Percentiles rank a stretch among this genome's conserved stretches.
These are phyloP conservation scores for Kregervanrija delftensis DNA, from an alignment of 805 yeast genomes.

Conservation along the genomic window DNA sequence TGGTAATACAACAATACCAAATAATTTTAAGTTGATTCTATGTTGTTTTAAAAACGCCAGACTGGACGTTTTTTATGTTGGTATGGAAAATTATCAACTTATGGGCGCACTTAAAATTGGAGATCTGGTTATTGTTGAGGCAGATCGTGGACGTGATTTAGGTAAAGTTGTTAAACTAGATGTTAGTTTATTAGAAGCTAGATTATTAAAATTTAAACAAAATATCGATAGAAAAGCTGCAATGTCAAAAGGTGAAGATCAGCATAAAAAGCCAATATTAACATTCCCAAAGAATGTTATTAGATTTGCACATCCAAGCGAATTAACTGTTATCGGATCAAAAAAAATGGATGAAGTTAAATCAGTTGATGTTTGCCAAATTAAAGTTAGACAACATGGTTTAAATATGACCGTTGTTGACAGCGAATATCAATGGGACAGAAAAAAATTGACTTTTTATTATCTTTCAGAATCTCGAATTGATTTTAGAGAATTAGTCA, in stretches of 20 bases:
- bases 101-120: constrained; percentile 36
- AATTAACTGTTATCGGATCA: constrained; percentile 48
- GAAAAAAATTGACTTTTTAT: constrained; percentile 73
- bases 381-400: constrained; percentile 45
- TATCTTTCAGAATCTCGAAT: constrained; percentile 57
- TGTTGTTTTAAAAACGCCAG: constrained; percentile 78
- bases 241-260: constrained; percentile 19
- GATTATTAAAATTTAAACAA: constrained; percentile 57
- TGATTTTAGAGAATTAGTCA: constrained; percentile 71
- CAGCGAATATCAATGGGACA: constrained; percentile 82
- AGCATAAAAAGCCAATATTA: constrained; percentile 36
- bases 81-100: constrained; percentile 26
- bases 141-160: constrained; percentile 74
- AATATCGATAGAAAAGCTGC: constrained; percentile 69
- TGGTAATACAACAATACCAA: constrained; percentile 18
- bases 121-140: constrained; percentile 76
- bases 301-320: constrained; percentile 55
- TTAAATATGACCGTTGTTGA: constrained; percentile 58
- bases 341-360: constrained; percentile 65
- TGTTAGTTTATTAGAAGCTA: constrained; percentile 59
- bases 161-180: constrained; percentile 58
- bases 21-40: constrained; percentile 37
- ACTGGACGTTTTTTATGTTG: constrained; percentile 66
- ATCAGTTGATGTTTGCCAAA: constrained; percentile 55
- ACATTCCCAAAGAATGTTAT: constrained; percentile 65